phyloP scores from a whole-genome alignment of 1,284 basidiomycete genomes.

The Heterobasidion occidentale region DNA sequence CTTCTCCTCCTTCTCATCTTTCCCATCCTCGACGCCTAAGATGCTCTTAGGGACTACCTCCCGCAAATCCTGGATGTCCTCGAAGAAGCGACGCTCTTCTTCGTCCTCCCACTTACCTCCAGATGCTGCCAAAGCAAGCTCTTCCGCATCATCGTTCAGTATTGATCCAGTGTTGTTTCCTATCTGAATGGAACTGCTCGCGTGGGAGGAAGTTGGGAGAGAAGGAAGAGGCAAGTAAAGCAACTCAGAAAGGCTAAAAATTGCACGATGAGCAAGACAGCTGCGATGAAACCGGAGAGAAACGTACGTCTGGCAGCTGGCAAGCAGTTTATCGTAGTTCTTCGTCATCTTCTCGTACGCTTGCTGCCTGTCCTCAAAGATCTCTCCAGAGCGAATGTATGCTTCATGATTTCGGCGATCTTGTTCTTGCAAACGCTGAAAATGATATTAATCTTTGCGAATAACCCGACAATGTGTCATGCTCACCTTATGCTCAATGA shows the following conservation, averaged over 20 bases:
- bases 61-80: constrained; percentile 87
- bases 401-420: constrained; percentile 96
- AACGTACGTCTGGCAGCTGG: constrained; percentile 76
- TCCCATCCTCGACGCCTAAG: constrained; percentile 72
- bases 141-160: constrained; percentile 36
- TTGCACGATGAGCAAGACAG: background rate
- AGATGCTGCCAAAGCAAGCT: constrained; percentile 44
- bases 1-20: constrained; percentile 21
- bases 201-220: constrained; percentile 74
- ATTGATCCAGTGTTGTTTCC: constrained; percentile 41
- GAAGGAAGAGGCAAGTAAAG: constrained; percentile 76
- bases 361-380: constrained; percentile 98
- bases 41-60: constrained; percentile 87
- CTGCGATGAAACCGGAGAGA: background rate
- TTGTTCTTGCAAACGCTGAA: constrained; percentile 88
- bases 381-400: constrained; percentile 97
- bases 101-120: constrained; percentile 98
- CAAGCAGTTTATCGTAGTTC: constrained; percentile 84
- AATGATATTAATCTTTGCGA: background rate
- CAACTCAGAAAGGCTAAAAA: constrained; percentile 75
- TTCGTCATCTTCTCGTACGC: constrained; percentile 98
- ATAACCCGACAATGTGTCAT: background rate
- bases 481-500: constrained; percentile 83
- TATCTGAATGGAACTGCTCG: constrained; percentile 72
- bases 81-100: constrained; percentile 91